phyloP scores from a whole-genome alignment of 768 basidiomycete species.

The Trametes cinnabarina region DNA sequence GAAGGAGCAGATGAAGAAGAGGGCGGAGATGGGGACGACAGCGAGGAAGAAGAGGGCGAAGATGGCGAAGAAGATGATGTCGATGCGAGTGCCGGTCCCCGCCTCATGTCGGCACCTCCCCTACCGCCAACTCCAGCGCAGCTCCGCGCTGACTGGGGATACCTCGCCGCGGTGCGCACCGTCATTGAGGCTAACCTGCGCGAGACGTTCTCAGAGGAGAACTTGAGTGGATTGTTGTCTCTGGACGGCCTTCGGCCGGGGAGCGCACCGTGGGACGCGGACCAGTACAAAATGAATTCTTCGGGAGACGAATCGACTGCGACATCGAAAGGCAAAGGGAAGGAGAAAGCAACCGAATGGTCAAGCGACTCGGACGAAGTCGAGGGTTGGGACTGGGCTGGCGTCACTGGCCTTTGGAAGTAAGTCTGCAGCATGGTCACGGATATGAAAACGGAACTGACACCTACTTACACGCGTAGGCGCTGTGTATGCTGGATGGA shows the following conservation, averaged over 20 bases:
- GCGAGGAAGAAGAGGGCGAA: constrained; percentile 2
- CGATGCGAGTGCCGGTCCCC: constrained; percentile 1
- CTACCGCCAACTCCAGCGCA: constrained; percentile 17
- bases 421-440: constrained; percentile 27
- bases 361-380: constrained; percentile 19
- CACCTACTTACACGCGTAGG: constrained; percentile 33
- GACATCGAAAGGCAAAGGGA: constrained; percentile 5
- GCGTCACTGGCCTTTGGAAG: constrained; percentile 53
- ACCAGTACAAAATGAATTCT: background rate
- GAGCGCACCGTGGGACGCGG: constrained; percentile 25
- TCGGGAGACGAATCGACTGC: background rate
- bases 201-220: constrained; percentile 34
- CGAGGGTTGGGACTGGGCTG: constrained; percentile 61
- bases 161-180: constrained; percentile 48
- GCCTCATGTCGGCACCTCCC: background rate
- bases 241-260: constrained; percentile 29
- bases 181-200: constrained; percentile 52
- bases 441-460: background rate
- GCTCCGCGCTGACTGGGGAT: constrained; percentile 47
- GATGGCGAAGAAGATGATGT: background rate
- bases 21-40: constrained; percentile 21
- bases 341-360: background rate
- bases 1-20: constrained; percentile 15
- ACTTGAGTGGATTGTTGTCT: constrained; percentile 26
- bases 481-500: constrained; percentile 61